These are phyloP conservation scores for Eucalyptus regnans DNA, from an alignment of 345 rosid genomes.

Conservation along the genomic window DNA sequence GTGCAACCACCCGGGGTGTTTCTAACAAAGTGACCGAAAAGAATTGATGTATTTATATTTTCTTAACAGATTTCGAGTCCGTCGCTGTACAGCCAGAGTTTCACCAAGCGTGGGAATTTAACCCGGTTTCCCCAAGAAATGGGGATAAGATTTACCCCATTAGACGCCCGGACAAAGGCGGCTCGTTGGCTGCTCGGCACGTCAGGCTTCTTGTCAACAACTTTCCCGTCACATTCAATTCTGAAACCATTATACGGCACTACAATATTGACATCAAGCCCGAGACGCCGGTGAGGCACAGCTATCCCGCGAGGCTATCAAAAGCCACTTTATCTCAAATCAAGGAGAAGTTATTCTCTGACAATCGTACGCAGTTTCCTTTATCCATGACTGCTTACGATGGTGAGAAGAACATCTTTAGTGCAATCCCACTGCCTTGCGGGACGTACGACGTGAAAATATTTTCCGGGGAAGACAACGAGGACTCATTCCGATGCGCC, in stretches of 20 bases:
- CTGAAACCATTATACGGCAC: conserved; percentile 33
- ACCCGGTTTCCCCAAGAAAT: background rate
- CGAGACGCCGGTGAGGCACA: conserved; percentile 7
- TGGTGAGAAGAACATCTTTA: conserved; percentile 77
- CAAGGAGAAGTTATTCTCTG: conserved; percentile 35
- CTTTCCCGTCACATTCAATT: conserved; percentile 41
- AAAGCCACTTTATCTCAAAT: conserved; percentile 32
- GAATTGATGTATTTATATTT: background rate
- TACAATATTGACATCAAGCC: conserved; percentile 59
- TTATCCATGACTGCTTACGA: conserved; percentile 61
- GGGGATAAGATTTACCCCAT: conserved; percentile 12
- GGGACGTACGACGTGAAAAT: conserved; percentile 40
- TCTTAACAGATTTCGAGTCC: background rate
- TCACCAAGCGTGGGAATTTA: background rate
- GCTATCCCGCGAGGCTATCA: conserved; percentile 24
- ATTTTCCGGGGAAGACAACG: conserved; percentile 28
- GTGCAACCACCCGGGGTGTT: background rate
- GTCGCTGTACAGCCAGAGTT: background rate
- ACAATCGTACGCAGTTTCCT: conserved; percentile 34
- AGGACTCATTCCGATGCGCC: conserved; percentile 10
- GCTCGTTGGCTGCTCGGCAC: conserved; percentile 13
- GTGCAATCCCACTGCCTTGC: conserved; percentile 40
- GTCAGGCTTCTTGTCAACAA: conserved; percentile 52
- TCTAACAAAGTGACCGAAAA: background rate
- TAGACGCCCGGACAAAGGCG: conserved; percentile 59